Percentiles rank a stretch among this genome's conserved stretches.
Evolutionary conservation across 306 rosid species (phyloP).

Genomic region (Elaeagnus macrophylla): DNA sequence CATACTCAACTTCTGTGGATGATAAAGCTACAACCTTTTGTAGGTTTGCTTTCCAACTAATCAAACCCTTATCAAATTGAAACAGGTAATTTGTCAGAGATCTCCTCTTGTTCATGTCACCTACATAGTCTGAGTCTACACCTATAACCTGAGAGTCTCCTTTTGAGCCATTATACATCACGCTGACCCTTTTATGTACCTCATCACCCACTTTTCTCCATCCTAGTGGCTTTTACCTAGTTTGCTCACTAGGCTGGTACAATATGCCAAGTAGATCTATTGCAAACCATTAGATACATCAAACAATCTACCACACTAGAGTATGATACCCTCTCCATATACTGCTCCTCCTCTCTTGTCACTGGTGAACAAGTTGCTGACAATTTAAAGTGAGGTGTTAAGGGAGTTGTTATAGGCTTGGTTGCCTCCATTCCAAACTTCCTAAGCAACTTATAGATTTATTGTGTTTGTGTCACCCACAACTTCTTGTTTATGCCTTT

Average conservation of each 20-base stretch:
- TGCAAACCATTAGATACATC: not conserved
- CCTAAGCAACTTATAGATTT: too few relatives aligned
- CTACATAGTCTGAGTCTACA: not conserved
- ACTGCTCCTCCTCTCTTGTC: not conserved
- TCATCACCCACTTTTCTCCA: not conserved
- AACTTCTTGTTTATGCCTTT: too few relatives aligned
- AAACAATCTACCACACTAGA: too few relatives aligned
- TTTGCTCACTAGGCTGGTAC: not conserved
- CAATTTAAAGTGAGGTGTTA: not conserved
- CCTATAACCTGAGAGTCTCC: not conserved
- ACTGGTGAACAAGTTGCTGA: not conserved
- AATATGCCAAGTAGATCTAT: not conserved
- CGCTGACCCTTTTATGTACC: not conserved
- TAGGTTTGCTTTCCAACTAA: not conserved
- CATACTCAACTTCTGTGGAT: not conserved
- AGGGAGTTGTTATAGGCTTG: not conserved
- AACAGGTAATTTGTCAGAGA: not conserved
- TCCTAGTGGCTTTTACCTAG: not conserved
- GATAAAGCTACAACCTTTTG: not conserved
- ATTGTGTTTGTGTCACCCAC: too few relatives aligned
- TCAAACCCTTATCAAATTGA: not conserved
- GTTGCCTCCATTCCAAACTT: not conserved
- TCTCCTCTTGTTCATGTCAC: not conserved
- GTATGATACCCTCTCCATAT: not conserved
- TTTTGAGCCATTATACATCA: too few relatives aligned